These are phyloP conservation scores for Solanum neorickii DNA, from an alignment of 257 asterid species.

Conservation along the genomic window DNA sequence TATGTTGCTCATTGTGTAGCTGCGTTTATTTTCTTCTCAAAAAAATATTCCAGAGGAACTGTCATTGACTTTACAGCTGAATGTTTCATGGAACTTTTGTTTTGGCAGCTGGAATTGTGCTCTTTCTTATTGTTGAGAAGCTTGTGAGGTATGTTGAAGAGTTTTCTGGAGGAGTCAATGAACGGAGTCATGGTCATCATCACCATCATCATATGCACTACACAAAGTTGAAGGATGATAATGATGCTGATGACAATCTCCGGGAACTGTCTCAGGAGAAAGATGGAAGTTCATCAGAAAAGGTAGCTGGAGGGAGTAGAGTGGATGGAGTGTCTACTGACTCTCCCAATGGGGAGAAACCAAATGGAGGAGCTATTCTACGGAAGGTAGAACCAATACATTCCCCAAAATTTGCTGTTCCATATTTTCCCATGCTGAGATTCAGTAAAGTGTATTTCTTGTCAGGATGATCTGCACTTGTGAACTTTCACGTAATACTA, in stretches of 20 bases:
- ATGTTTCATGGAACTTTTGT: conserved; percentile 14
- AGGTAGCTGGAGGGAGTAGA: conserved; percentile 18
- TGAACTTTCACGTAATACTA: not conserved
- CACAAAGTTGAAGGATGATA: conserved; percentile 40
- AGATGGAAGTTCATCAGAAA: conserved; percentile 12
- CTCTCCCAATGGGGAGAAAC: conserved; percentile 17
- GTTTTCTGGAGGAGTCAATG: conserved; percentile 48
- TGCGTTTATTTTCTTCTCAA: no score
- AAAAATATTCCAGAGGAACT: no score
- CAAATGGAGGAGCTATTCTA: conserved; percentile 22
- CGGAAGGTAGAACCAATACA: conserved; percentile 49
- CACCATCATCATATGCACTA: conserved; percentile 58
- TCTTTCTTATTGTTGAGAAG: conserved; percentile 89
- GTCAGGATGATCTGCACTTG: not conserved
- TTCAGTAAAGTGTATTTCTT: not conserved
- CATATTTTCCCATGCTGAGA: not conserved
- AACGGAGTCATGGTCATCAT: conserved; percentile 54
- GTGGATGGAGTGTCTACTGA: conserved; percentile 22
- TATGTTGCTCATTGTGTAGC: no score
- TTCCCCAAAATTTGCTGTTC: not conserved
- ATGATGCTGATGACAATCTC: conserved; percentile 26
- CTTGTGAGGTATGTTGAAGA: conserved; percentile 87
- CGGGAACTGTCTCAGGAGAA: conserved; percentile 28
- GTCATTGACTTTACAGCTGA: not conserved
- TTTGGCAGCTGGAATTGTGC: conserved; percentile 79